A percentile compares a stretch with the other conserved stretches of the same genome.
Conservation (phyloP, 805 yeast genomes). For the Saccharomycopsis schoenii region DNA sequence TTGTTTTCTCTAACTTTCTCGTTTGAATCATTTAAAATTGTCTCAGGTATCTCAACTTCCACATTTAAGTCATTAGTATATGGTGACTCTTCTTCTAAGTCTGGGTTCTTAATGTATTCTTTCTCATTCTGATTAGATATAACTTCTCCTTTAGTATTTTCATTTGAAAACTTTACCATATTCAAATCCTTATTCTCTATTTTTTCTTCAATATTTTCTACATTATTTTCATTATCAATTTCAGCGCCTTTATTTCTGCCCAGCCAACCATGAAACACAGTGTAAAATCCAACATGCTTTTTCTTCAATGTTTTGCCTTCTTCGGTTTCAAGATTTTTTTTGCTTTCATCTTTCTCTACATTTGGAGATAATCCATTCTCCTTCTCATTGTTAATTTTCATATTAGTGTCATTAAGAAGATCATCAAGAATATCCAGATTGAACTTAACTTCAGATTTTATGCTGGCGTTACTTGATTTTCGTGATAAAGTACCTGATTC, state of each 20-base stretch:
- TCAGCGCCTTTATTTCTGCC: background rate
- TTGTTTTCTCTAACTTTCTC: background rate
- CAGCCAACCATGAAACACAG: background rate
- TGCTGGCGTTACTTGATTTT: background rate
- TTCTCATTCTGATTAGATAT: background rate
- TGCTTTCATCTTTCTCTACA: background rate
- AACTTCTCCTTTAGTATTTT: background rate
- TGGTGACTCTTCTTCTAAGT: background rate
- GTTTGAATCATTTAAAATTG: background rate
- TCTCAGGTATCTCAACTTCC: background rate
- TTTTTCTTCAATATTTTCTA: background rate
- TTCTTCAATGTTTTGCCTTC: background rate
- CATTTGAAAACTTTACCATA: background rate
- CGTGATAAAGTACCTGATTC: background rate
- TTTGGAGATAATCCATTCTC: background rate
- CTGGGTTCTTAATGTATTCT: background rate
- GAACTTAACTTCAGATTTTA: background rate
- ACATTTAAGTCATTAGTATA: background rate
- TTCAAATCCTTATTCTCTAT: background rate
- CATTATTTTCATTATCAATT: background rate
- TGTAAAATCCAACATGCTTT: background rate
- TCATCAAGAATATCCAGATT: background rate
- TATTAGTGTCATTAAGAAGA: background rate
- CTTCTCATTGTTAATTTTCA: background rate
- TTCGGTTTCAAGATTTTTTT: background rate